Evolutionary conservation across 257 asterid genomes (phyloP).

Genomic region (Capsicum pubescens): DNA sequence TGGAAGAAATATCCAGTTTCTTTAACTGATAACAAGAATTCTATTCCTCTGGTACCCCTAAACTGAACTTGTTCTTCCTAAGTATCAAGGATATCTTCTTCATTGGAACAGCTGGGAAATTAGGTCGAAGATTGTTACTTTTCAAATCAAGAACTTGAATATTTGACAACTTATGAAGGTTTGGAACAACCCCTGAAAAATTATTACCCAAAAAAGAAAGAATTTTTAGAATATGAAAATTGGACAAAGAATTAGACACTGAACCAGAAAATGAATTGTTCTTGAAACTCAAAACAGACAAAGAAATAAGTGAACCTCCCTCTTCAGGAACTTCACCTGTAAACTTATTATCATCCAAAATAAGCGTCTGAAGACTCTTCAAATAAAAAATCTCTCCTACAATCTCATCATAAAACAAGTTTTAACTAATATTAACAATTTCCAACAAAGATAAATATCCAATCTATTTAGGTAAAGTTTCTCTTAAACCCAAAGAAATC

Average conservation of each 20-base stretch:
- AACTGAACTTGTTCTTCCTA: slow-evolving; percentile 63
- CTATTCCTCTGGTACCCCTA: slow-evolving; percentile 49
- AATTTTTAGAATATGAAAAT: too few relatives aligned
- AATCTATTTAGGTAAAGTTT: slow-evolving; percentile 64
- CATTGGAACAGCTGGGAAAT: slow-evolving; percentile 58
- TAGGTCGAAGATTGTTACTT: slow-evolving; percentile 54
- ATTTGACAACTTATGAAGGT: too few relatives aligned
- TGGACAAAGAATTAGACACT: slow-evolving; percentile 43
- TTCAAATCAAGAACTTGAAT: too few relatives aligned
- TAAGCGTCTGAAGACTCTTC: slow-evolving; percentile 64
- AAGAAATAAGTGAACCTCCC: slow-evolving; percentile 49
- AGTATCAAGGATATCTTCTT: slow-evolving; percentile 61
- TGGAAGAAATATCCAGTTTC: slow-evolving; percentile 64
- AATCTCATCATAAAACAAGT: slow-evolving; percentile 58
- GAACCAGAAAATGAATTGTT: slow-evolving; percentile 69
- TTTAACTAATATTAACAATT: slow-evolving; percentile 71
- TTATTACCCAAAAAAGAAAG: too few relatives aligned
- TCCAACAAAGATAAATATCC: slow-evolving; percentile 66
- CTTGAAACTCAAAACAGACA: slow-evolving; percentile 68
- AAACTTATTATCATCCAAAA: slow-evolving; percentile 66
- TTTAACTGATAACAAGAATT: slow-evolving; percentile 60
- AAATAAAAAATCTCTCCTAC: slow-evolving; percentile 60
- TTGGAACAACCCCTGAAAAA: too few relatives aligned
- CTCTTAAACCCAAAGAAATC: slow-evolving; percentile 70
- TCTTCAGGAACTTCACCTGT: slow-evolving; percentile 64